phyloP scores from a whole-genome alignment of 495 filamentous ascomycete species.

The Stereocaulon alpinum region DNA sequence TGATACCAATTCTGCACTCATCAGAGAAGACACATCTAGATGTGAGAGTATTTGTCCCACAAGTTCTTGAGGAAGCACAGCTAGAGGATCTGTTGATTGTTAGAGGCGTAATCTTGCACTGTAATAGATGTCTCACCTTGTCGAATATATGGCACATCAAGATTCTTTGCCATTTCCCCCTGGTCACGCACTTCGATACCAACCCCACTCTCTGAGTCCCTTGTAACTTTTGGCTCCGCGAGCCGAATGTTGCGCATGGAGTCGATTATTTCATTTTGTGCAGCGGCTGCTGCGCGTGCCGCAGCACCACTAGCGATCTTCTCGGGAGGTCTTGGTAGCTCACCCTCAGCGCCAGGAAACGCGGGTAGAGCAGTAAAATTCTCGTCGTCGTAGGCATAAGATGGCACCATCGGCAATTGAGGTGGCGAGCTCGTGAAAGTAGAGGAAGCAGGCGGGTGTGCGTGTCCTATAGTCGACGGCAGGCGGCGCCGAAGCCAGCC shows the following conservation, averaged over 20 bases:
- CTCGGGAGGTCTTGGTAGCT: constrained; percentile 33
- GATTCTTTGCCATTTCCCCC: constrained; percentile 33
- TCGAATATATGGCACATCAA: constrained; percentile 32
- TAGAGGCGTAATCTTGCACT: constrained; percentile 10
- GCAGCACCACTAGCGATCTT: constrained; percentile 52
- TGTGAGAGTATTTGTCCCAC: constrained; percentile 59
- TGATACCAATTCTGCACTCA: constrained; percentile 51
- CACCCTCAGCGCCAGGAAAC: constrained; percentile 19
- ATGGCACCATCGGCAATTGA: background rate
- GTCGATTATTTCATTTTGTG: constrained; percentile 51
- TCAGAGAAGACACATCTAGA: constrained; percentile 58
- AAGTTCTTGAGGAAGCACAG: constrained; percentile 59
- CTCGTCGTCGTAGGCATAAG: constrained; percentile 1
- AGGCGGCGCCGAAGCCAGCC: constrained; percentile 16
- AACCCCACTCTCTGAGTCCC: constrained; percentile 70
- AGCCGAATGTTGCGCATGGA: constrained; percentile 25
- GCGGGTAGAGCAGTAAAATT: constrained; percentile 3
- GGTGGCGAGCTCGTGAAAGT: background rate
- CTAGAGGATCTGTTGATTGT: constrained; percentile 50
- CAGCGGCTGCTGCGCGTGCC: constrained; percentile 57
- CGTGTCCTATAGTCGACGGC: constrained; percentile 10
- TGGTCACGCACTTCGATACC: constrained; percentile 56
- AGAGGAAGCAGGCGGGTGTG: background rate
- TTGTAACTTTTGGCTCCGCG: constrained; percentile 29
- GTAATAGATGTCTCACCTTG: constrained; percentile 26